Conservation (phyloP, 176 grass and related monocot species). For the Alopecurus myosuroides region DNA sequence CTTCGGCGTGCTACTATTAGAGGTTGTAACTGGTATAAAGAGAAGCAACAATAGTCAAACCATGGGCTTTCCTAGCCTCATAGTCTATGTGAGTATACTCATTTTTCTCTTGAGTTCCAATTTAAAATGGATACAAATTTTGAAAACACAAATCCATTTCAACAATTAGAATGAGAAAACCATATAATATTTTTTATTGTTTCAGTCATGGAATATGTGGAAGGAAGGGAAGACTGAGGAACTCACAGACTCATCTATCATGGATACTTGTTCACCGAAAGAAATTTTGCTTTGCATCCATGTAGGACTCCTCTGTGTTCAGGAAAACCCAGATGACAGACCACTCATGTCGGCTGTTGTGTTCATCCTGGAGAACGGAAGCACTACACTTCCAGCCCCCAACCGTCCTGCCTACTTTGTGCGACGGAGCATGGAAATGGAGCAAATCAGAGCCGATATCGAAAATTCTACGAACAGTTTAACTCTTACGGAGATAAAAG, state of each 20-base stretch:
- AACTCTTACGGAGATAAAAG: not conserved
- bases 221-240: slow-evolving; percentile 12
- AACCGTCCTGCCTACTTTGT: not conserved
- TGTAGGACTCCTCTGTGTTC: slow-evolving; percentile 37
- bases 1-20: slow-evolving; percentile 42
- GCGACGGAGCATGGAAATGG: not conserved
- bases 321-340: slow-evolving; percentile 37
- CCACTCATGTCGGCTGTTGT: slow-evolving; percentile 40
- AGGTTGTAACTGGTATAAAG: slow-evolving; percentile 35
- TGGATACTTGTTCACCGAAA: not conserved
- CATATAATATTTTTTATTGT: not conserved
- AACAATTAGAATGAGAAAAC: too few species aligned
- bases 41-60: slow-evolving; percentile 18
- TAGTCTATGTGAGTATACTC: slow-evolving; percentile 33
- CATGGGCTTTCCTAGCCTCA: slow-evolving; percentile 23
- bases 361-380: slow-evolving; percentile 27
- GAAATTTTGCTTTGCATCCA: slow-evolving; percentile 35
- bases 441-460: not conserved
- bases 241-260: slow-evolving; percentile 27
- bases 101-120: not conserved
- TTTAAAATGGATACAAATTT: too few species aligned
- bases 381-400: slow-evolving; percentile 5
- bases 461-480: not conserved
- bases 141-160: too few species aligned
- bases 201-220: slow-evolving; percentile 48